phyloP scores from a whole-genome alignment of 257 asterid species.

The Linderniella brevidens region DNA sequence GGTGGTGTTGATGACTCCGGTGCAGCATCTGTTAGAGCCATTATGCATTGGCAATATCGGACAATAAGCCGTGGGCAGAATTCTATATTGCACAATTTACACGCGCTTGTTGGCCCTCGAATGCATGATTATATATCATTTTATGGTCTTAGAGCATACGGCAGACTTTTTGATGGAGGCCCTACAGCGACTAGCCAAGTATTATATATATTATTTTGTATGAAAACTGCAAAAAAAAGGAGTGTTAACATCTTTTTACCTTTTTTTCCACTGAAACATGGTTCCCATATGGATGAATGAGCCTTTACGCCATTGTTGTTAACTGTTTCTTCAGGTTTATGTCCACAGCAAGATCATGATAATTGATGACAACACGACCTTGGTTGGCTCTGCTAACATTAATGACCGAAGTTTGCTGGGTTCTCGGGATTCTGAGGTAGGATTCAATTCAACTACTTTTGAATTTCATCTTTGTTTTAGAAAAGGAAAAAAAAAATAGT shows the following conservation, averaged over 20 bases:
- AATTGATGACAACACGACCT: slow-evolving; percentile 53
- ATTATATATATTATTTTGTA: slow-evolving; percentile 11
- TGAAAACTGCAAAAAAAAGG: too few species aligned
- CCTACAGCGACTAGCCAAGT: slow-evolving; percentile 90
- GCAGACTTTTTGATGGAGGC: slow-evolving; percentile 69
- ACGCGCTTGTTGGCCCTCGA: slow-evolving; percentile 51
- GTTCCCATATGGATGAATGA: too few species aligned
- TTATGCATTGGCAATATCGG: slow-evolving; percentile 97
- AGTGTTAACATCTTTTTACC: neutral
- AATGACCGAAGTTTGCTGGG: slow-evolving; percentile 94
- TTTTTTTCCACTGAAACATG: neutral
- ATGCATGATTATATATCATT: slow-evolving; percentile 78
- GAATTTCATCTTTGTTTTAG: too few species aligned
- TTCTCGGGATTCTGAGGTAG: slow-evolving; percentile 96
- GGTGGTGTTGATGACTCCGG: slow-evolving; percentile 98
- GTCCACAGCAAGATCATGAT: slow-evolving; percentile 99
- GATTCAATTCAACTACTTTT: slow-evolving; percentile 1
- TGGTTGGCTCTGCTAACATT: slow-evolving; percentile 86
- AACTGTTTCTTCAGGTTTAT: slow-evolving; percentile 31
- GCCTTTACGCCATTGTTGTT: too few species aligned
- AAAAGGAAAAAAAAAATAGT: neutral
- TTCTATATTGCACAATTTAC: slow-evolving; percentile 73
- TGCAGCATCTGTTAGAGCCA: slow-evolving; percentile 97
- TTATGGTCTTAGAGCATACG: slow-evolving; percentile 73
- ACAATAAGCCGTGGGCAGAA: slow-evolving; percentile 64